Conservation (phyloP, 495 filamentous ascomycete species). For the Xylaria intraflava region DNA sequence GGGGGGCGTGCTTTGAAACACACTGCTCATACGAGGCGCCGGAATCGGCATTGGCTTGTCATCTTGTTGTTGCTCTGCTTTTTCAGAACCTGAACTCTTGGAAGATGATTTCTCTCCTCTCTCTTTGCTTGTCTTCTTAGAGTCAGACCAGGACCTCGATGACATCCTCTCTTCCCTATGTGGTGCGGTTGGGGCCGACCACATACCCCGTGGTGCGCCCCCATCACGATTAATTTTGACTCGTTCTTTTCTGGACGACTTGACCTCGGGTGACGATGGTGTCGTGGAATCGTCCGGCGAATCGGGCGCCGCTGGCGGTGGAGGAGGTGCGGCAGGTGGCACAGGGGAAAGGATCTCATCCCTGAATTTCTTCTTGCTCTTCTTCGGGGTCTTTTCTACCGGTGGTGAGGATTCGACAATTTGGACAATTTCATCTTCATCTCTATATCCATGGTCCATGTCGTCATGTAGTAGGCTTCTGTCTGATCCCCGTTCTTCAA, state of each 20-base stretch:
- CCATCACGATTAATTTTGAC: conserved; percentile 39
- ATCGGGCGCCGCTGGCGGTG: conserved; percentile 40
- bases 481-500: neutral
- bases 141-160: conserved; percentile 24
- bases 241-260: conserved; percentile 40
- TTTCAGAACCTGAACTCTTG: conserved; percentile 41
- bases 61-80: conserved; percentile 25
- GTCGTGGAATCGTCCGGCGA: conserved; percentile 35
- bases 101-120: conserved; percentile 36
- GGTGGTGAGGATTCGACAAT: conserved; percentile 40
- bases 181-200: conserved; percentile 31
- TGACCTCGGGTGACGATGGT: conserved; percentile 33
- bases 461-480: conserved; percentile 40
- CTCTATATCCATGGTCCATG: conserved; percentile 12
- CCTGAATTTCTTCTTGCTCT: conserved; percentile 32
- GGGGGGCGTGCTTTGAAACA: conserved; percentile 47
- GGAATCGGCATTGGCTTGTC: conserved; percentile 22
- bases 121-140: conserved; percentile 26
- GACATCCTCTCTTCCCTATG: conserved; percentile 25
- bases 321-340: conserved; percentile 30
- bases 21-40: conserved; percentile 34
- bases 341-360: conserved; percentile 24
- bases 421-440: conserved; percentile 42
- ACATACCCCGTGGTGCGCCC: conserved; percentile 39
- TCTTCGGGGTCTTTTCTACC: conserved; percentile 40